A percentile compares a stretch with the other conserved stretches of the same genome.
These are phyloP conservation scores for Metschnikowia anglica DNA, from an alignment of 805 yeast species.

Conservation along the genomic window DNA sequence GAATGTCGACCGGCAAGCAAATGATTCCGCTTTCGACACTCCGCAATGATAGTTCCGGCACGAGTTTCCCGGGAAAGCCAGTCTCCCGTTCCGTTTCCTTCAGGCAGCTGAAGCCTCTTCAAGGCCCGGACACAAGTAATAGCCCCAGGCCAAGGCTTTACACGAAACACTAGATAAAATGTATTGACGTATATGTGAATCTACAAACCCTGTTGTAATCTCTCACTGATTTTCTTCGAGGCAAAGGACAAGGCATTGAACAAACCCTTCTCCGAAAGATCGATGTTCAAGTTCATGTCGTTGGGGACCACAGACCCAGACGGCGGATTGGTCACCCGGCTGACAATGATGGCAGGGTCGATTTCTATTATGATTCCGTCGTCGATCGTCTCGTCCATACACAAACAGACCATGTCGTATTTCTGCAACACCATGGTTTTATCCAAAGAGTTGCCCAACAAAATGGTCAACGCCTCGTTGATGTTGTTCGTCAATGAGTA, in stretches of 20 bases:
- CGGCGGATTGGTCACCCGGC: conserved; percentile 90
- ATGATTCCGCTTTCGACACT: too few relatives aligned
- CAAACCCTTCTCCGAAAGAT: conserved; percentile 71
- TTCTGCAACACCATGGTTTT: conserved; percentile 73
- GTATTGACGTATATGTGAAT: too few relatives aligned
- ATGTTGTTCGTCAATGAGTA: conserved; percentile 75
- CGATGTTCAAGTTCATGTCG: conserved; percentile 62
- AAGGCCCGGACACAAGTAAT: too few relatives aligned
- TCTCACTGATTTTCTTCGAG: conserved; percentile 57
- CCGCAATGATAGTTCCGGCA: too few relatives aligned
- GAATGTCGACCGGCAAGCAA: too few relatives aligned
- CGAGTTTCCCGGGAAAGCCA: too few relatives aligned
- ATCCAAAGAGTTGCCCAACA: conserved; percentile 71
- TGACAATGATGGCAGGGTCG: conserved; percentile 80
- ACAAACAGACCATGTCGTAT: conserved; percentile 81
- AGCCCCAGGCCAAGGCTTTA: too few relatives aligned
- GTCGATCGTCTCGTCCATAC: conserved; percentile 89
- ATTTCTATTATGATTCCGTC: conserved; percentile 91
- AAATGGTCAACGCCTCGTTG: conserved; percentile 75
- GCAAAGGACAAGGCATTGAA: conserved; percentile 88
- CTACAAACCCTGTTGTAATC: conserved; percentile 47
- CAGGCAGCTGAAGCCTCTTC: too few relatives aligned
- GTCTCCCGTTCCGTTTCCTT: too few relatives aligned
- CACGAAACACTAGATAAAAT: too few relatives aligned
- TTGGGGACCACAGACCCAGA: conserved; percentile 37